A percentile compares a stretch with the other conserved stretches of the same genome.
Conservation (phyloP, 176 grass and related monocot genomes). For the Pontederia paniculata region DNA sequence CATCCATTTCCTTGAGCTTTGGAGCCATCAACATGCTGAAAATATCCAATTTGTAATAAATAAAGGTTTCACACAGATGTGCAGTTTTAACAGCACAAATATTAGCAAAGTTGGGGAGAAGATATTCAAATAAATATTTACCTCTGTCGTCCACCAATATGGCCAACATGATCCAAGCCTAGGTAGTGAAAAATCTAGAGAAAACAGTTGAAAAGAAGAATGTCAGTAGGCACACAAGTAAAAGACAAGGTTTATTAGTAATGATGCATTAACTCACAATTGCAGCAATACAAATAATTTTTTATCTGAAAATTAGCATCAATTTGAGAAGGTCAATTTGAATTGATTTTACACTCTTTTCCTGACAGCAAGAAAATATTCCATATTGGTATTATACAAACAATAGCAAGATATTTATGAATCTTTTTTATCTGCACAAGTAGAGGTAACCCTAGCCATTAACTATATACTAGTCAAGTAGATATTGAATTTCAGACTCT, state of each 20-base stretch:
- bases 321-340: too few species aligned
- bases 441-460: too few species aligned
- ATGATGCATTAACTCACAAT: too few species aligned
- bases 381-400: too few species aligned
- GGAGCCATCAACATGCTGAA: slow-evolving; percentile 64
- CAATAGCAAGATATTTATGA: too few species aligned
- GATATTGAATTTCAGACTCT: too few species aligned
- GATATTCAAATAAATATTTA: slow-evolving; percentile 25
- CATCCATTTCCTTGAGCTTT: slow-evolving; percentile 97
- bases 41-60: slow-evolving; percentile 22
- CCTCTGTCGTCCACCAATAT: slow-evolving; percentile 74
- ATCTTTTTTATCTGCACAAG: too few species aligned
- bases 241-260: neutral
- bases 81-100: slow-evolving; percentile 1
- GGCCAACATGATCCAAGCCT: slow-evolving; percentile 89
- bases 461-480: too few species aligned
- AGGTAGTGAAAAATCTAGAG: slow-evolving; percentile 92
- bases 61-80: neutral
- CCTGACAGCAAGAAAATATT: too few species aligned
- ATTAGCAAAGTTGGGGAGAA: slow-evolving; percentile 2
- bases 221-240: neutral
- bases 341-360: too few species aligned
- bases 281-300: too few species aligned
- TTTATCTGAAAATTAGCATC: too few species aligned
- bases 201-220: slow-evolving; percentile 2